Evolutionary conservation across 352 stramenopile genomes (phyloP).

Genomic region (Globisporangium uncinulatum): DNA sequence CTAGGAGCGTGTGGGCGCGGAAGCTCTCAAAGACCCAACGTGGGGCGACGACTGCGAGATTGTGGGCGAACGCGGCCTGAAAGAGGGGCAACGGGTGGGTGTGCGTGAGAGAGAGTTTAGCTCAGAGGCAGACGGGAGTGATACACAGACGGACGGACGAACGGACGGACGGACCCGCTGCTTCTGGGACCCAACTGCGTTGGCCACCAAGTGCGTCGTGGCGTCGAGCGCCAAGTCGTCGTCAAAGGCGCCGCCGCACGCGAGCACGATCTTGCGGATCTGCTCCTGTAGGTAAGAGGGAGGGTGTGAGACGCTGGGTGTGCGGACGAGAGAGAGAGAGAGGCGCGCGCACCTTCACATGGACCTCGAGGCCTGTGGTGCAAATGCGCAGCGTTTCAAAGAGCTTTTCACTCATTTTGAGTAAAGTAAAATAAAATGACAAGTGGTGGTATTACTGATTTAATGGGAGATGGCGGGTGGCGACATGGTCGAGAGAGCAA

Average conservation of each 20-base stretch:
- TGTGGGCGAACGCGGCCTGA: constrained; percentile 38
- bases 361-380: constrained; percentile 43
- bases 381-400: constrained; percentile 48
- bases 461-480: no score
- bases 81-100: neutral
- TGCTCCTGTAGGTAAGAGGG: constrained; percentile 31
- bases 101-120: neutral
- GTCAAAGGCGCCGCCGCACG: constrained; percentile 49
- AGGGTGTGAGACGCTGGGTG: neutral
- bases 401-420: constrained; percentile 17
- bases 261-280: constrained; percentile 60
- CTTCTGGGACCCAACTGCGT: constrained; percentile 57
- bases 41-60: constrained; percentile 35
- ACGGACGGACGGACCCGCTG: constrained; percentile 31
- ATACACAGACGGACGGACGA: neutral
- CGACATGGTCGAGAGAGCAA: no score
- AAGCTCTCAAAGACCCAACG: constrained; percentile 74
- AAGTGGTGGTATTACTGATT: no score
- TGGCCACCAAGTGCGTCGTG: constrained; percentile 64
- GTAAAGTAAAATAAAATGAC: no score
- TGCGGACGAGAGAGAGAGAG: constrained; percentile 3
- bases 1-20: constrained; percentile 32
- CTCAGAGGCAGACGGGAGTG: neutral
- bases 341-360: constrained; percentile 33
- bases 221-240: constrained; percentile 37